Base-by-base conservation (phyloP, 2,329 filamentous ascomycete species). In the Sporothrix mexicana region DNA sequence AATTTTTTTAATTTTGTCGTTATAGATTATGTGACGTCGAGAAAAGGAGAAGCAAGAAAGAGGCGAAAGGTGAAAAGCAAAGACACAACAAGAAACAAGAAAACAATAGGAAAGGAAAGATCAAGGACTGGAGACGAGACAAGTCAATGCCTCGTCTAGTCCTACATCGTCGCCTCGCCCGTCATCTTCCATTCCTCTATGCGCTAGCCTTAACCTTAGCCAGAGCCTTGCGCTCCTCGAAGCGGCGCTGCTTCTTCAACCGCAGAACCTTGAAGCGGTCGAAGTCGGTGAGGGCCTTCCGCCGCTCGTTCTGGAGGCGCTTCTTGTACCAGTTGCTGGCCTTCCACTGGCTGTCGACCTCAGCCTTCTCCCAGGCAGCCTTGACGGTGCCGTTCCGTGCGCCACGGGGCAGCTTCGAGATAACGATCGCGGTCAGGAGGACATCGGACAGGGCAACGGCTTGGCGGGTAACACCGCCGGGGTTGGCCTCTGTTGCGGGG, bases 211-310 rank as follows among this genome's bases (percentile, higher is more conserved):
- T 93, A 86, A 97, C 88, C 91, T 97, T 97, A 83, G 94, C 93
- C 83, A 97, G 89, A 81, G 93, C 92, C 92, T 98, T 98, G 87
- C 92, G 92, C 86, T 97, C 92, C 90, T 98, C 95, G 88, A 97
- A 98, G 84, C 95, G 93, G 85, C 95, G 93, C 92, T 98, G 95
- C 92, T 99, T 99, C 92, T 95, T 97, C 87, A 98, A 89, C 86
- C 95, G 92, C 91, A 98, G 89, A 81, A 98, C 96, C 93, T 99
- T 98, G 94, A 98, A 99, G 85, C 96, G 92, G 89, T 99, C 96
- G 84, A 99, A 99, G 90, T 99, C 96, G 86, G 92, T 97, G 79
- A 99, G 89, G 81, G 90, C 90, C 88, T 92, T 92, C 89, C 96
- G 93, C 88, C 93, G 92, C 85, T 93, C 89, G 80, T 90, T 89